Percentiles rank a stretch among this genome's conserved stretches.
phyloP scores from a whole-genome alignment of 768 basidiomycete genomes.

The Cubamyces sp. region DNA sequence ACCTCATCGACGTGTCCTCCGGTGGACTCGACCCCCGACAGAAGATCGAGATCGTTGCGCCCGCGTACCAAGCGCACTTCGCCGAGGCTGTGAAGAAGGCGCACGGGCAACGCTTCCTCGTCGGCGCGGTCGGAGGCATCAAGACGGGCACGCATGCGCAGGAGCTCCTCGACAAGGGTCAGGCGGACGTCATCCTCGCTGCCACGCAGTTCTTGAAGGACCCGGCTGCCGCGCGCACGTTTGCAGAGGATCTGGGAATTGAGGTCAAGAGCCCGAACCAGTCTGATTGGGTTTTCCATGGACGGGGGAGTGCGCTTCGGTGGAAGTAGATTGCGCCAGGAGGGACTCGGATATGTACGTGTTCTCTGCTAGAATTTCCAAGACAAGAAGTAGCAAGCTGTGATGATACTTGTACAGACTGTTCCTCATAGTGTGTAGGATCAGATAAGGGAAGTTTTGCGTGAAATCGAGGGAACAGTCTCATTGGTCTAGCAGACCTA shows the following conservation, averaged over 20 bases:
- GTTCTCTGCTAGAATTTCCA: no score
- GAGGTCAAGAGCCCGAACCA: constrained; percentile 50
- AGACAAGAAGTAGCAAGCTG: no score
- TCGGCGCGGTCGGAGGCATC: constrained; percentile 63
- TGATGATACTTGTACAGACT: no score
- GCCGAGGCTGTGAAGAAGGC: constrained; percentile 46
- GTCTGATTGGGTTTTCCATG: constrained; percentile 54
- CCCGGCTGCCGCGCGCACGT: constrained; percentile 47
- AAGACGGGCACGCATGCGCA: constrained; percentile 58
- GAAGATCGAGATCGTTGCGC: constrained; percentile 37
- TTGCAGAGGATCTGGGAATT: constrained; percentile 57
- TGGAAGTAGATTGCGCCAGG: neutral
- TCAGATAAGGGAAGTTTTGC: no score
- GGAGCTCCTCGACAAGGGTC: constrained; percentile 55
- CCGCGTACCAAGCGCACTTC: constrained; percentile 24
- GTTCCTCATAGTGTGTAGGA: no score
- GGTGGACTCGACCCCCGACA: constrained; percentile 61
- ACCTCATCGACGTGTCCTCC: constrained; percentile 73
- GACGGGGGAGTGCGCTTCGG: constrained; percentile 24
- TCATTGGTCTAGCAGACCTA: no score
- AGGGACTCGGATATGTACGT: no score
- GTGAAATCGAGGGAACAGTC: no score
- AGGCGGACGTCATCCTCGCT: constrained; percentile 52
- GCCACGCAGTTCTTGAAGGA: constrained; percentile 54
- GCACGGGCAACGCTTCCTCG: constrained; percentile 45